Conservation (phyloP, 1,139 yeast genomes). For the Zygoascus meyerae region DNA sequence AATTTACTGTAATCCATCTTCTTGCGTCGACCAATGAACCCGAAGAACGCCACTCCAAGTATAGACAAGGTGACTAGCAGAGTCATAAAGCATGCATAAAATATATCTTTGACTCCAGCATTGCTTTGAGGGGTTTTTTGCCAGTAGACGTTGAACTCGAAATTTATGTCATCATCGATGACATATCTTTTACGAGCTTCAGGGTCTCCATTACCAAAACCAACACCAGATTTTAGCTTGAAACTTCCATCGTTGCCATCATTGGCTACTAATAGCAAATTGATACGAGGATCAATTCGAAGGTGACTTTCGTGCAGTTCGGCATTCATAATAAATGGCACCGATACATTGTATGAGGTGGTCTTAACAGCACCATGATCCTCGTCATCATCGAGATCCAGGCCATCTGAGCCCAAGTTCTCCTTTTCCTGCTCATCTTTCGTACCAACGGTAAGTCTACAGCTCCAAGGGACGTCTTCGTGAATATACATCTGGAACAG, state of each 20-base stretch:
- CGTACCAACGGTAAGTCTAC: constrained; percentile 44
- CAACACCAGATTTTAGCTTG: constrained; percentile 39
- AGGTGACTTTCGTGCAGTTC: constrained; percentile 63
- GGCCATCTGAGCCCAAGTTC: constrained; percentile 5
- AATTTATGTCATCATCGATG: constrained; percentile 58
- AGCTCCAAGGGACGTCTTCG: constrained; percentile 71
- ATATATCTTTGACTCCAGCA: constrained; percentile 11
- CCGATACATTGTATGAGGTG: constrained; percentile 9
- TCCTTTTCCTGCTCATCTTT: constrained; percentile 26
- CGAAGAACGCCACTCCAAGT: constrained; percentile 19
- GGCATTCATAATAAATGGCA: constrained; percentile 66
- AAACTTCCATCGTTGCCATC: constrained; percentile 14
- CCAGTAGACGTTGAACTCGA: constrained; percentile 61
- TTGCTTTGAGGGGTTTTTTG: constrained; percentile 19
- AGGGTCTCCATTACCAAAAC: constrained; percentile 54
- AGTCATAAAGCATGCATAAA: constrained; percentile 17
- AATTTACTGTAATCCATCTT: constrained; percentile 20
- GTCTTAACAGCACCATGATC: not conserved
- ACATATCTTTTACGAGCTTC: constrained; percentile 51
- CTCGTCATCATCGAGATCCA: constrained; percentile 9
- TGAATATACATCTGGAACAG: constrained; percentile 69
- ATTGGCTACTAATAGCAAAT: constrained; percentile 40
- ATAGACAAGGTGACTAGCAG: constrained; percentile 20
- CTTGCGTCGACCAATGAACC: constrained; percentile 22
- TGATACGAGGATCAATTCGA: constrained; percentile 58